Evolutionary conservation across 2,329 filamentous ascomycete genomes (phyloP).

Genomic region (Hypomyces perniciosus): DNA sequence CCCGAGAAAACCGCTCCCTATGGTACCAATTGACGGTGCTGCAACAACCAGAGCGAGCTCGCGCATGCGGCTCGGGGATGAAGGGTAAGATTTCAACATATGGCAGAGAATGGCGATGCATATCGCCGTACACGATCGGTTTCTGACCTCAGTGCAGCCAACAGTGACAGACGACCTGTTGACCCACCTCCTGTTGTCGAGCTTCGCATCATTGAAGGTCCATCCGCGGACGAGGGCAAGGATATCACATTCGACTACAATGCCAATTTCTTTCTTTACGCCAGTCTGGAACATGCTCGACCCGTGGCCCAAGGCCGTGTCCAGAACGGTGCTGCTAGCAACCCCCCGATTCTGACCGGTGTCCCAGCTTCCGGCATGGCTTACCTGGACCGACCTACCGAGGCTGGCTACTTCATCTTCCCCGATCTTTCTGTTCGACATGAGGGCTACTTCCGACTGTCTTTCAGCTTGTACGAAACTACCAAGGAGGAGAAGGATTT

Average conservation of each 20-base stretch:
- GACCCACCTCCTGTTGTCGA: constrained; percentile 94
- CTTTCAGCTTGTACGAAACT: constrained; percentile 90
- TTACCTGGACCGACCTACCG: constrained; percentile 79
- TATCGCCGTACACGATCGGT: background rate
- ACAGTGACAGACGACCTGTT: constrained; percentile 75
- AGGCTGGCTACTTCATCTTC: constrained; percentile 92
- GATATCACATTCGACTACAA: constrained; percentile 88
- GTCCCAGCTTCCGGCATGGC: constrained; percentile 94
- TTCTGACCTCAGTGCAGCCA: constrained; percentile 26
- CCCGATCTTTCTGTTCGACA: constrained; percentile 93
- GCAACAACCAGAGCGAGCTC: constrained; percentile 88
- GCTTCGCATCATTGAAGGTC: constrained; percentile 74
- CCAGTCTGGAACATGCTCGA: constrained; percentile 81
- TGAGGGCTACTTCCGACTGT: constrained; percentile 86
- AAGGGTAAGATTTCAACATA: constrained; percentile 62
- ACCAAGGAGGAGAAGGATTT: constrained; percentile 79
- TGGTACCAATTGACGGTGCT: constrained; percentile 81
- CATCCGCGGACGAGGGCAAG: constrained; percentile 51
- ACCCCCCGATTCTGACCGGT: constrained; percentile 81
- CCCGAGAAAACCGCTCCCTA: constrained; percentile 68
- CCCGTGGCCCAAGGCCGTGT: constrained; percentile 76
- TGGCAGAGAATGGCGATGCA: background rate
- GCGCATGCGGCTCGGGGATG: constrained; percentile 90
- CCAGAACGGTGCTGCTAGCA: constrained; percentile 58
- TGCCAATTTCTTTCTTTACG: constrained; percentile 95